These are phyloP conservation scores for Fusarium miscanthi DNA, from an alignment of 2,329 filamentous ascomycete species.

Conservation along the genomic window DNA sequence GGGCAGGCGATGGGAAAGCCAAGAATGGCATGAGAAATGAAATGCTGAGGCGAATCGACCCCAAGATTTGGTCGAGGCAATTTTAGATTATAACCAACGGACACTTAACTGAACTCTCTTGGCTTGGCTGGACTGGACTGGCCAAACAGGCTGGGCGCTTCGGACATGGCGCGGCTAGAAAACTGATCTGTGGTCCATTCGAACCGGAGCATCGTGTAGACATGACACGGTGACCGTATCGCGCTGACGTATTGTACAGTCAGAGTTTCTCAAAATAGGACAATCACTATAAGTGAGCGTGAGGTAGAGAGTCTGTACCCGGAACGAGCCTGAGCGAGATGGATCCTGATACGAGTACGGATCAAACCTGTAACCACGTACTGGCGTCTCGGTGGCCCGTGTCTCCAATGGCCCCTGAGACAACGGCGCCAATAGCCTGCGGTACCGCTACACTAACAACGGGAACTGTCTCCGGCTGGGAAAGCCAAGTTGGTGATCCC, in stretches of 20 bases:
- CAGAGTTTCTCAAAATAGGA: conserved; percentile 25
- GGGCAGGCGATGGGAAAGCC: conserved; percentile 14
- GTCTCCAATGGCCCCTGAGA: conserved; percentile 36
- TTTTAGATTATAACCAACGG: not conserved
- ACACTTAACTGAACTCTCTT: not conserved
- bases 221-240: conserved; percentile 28
- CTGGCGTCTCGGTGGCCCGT: conserved; percentile 3
- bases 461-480: conserved; percentile 41
- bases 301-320: conserved; percentile 2
- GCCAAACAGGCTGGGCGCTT: conserved; percentile 17
- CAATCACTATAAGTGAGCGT: not conserved
- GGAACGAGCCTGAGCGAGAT: conserved; percentile 21
- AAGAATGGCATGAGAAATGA: conserved; percentile 25
- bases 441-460: conserved; percentile 41
- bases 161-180: conserved; percentile 31
- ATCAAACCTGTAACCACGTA: conserved; percentile 24
- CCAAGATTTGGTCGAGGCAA: conserved; percentile 5
- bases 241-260: conserved; percentile 29
- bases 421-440: conserved; percentile 36
- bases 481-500: conserved; percentile 36
- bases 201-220: conserved; percentile 17
- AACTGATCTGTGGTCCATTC: conserved; percentile 23
- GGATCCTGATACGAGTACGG: conserved; percentile 41
- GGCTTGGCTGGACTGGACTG: conserved; percentile 17
- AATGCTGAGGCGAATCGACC: conserved; percentile 9